Evolutionary conservation across 352 stramenopile species (phyloP), one percentile per base, ranked within the genome.

Genomic region (Halophytophthora batemanensis): DNA sequence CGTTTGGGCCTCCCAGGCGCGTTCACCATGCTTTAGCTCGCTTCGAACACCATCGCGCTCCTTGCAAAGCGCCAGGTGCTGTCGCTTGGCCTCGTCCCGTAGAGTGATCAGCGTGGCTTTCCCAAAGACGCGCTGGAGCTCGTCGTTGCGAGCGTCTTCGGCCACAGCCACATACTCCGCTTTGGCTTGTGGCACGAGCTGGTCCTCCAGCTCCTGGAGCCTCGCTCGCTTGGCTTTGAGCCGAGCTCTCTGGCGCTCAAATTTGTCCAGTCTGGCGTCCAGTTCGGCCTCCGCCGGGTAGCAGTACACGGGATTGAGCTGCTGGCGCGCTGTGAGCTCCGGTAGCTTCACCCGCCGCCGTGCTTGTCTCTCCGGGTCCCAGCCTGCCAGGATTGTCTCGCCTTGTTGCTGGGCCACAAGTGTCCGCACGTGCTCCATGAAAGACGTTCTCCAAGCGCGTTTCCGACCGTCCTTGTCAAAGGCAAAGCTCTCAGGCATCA

Each of bases 391-490:
- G 19, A 90, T 74, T 2, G 49, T 77, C 48, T 88, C 77, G 1
- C 71, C 75, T 22, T 66, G 39, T 37, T 90, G 62, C 38, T 87
- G 82, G 55, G 77, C 65, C 0, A 81, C 62, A 3, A 88, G 56
- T 31, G 66, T 34, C 7, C 74, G 61, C 10, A 90, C 64, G 31
- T 90, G 75, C 12, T 84, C 69, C n/a, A 90, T 68, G 45, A 90
- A 88, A 29, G 78, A 63, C 6, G 49, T 45, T 19, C 74, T 69
- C 77, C 82, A 93, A 15, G 65, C 69, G 21, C 59, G 62, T 50
- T 92, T 93, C 33, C 71, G 66, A 23, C 73, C 64, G 22, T 90
- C 82, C 50, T 88, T 89, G 53, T 93, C 82, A 49, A 89, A 83
- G 5, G 86, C 73, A 47, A 93, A 93, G 3, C 5, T 51, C 12